These are phyloP conservation scores for Pleurotus tuber-regium DNA, from an alignment of 768 basidiomycete genomes.

Conservation along the genomic window DNA sequence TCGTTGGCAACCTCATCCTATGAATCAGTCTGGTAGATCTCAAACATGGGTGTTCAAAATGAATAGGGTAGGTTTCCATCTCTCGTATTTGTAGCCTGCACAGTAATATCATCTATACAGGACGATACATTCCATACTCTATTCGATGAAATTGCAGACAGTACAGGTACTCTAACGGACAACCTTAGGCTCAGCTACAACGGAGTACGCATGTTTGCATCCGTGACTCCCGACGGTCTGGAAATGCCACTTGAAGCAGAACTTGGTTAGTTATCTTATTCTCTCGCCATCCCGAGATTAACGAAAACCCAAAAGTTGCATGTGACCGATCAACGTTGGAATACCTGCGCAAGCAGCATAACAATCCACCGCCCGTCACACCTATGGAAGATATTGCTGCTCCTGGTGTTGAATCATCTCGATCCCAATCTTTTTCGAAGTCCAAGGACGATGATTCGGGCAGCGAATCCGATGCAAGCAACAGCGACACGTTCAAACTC, in stretches of 20 bases:
- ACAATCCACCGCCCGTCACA: not conserved
- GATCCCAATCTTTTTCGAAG: not conserved
- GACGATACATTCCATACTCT: constrained; percentile 61
- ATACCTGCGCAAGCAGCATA: constrained; percentile 45
- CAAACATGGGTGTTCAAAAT: constrained; percentile 52
- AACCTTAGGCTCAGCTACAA: constrained; percentile 61
- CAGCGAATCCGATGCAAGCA: constrained; percentile 34
- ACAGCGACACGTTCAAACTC: constrained; percentile 61
- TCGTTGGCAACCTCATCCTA: constrained; percentile 66
- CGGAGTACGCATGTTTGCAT: constrained; percentile 64
- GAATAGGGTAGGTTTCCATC: constrained; percentile 45
- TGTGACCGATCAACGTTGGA: constrained; percentile 63
- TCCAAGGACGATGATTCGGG: constrained; percentile 25
- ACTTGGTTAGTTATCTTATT: constrained; percentile 44
- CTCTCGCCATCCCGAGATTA: not conserved
- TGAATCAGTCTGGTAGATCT: constrained; percentile 35
- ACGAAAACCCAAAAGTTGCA: constrained; percentile 45
- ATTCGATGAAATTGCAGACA: constrained; percentile 66
- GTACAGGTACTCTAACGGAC: constrained; percentile 46
- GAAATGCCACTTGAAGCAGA: constrained; percentile 68
- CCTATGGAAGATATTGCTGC: not conserved
- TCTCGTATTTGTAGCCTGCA: constrained; percentile 7
- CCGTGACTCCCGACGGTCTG: constrained; percentile 63
- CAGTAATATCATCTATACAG: constrained; percentile 31
- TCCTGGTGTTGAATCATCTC: not conserved